Conservation (phyloP, 805 yeast species). For the Blastobotrys terrestris region DNA sequence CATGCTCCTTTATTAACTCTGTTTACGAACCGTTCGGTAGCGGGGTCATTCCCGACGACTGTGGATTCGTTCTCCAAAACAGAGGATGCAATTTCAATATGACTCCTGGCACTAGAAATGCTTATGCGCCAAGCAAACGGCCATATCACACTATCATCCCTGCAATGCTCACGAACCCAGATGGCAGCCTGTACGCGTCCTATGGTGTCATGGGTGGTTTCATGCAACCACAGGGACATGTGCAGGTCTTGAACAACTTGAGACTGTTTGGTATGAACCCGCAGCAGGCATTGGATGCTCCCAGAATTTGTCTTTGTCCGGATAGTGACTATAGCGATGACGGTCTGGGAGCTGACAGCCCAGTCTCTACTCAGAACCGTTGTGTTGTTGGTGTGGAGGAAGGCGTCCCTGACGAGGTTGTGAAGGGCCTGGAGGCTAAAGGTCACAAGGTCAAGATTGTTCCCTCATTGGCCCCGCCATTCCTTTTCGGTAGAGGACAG, state of each 20-base stretch:
- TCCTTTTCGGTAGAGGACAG: constrained; percentile 50
- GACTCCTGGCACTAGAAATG: constrained; percentile 50
- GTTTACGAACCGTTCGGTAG: constrained; percentile 65
- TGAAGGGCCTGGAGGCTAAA: constrained; percentile 39
- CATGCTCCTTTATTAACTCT: constrained; percentile 75
- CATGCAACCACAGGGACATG: constrained; percentile 82
- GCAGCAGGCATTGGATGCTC: constrained; percentile 70
- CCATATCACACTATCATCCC: constrained; percentile 84
- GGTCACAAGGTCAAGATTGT: constrained; percentile 54
- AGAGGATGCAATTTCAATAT: constrained; percentile 72
- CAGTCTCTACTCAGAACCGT: constrained; percentile 46
- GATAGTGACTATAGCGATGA: constrained; percentile 44
- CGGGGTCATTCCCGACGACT: constrained; percentile 51
- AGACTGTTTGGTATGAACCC: constrained; percentile 57
- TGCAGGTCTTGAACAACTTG: constrained; percentile 68
- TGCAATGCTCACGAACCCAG: constrained; percentile 56
- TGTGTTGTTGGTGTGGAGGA: constrained; percentile 61
- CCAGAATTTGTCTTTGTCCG: constrained; percentile 61
- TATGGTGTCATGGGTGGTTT: constrained; percentile 84
- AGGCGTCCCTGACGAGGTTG: constrained; percentile 46
- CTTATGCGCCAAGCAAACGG: constrained; percentile 61
- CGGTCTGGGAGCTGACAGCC: constrained; percentile 59
- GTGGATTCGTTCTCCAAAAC: constrained; percentile 68
- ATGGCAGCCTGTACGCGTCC: constrained; percentile 50
- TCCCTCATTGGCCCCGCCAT: constrained; percentile 31